Conservation (phyloP, 371 early-diverging fungal genomes). For the Zopfochytrium polystomum region DNA sequence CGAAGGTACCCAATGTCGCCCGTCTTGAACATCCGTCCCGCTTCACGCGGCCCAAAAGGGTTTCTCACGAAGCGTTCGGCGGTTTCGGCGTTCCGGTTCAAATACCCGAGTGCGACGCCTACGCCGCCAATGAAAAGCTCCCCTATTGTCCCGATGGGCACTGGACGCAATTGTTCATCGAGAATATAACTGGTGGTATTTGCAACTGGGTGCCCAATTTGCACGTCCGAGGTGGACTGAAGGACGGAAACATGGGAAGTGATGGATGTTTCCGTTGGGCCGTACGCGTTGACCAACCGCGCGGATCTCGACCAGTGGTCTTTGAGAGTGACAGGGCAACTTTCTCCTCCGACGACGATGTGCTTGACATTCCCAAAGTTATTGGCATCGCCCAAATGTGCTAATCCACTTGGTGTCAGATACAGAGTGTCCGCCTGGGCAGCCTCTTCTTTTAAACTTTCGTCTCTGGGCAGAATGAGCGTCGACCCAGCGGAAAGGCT, state of each 20-base stretch:
- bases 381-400: constrained; percentile 7
- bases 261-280: constrained; percentile 33
- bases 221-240: neutral
- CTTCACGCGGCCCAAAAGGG: neutral
- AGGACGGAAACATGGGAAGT: neutral
- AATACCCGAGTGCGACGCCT: constrained; percentile 18
- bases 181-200: constrained; percentile 15
- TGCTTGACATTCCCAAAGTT: constrained; percentile 13
- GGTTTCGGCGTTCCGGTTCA: constrained; percentile 21
- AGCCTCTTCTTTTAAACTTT: neutral
- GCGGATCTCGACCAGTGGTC: constrained; percentile 20
- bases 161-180: constrained; percentile 9
- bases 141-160: constrained; percentile 21
- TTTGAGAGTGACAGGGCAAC: constrained; percentile 17
- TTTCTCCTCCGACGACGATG: constrained; percentile 21
- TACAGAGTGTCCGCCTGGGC: constrained; percentile 8
- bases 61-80: constrained; percentile 25
- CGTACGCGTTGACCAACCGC: constrained; percentile 30
- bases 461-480: constrained; percentile 22
- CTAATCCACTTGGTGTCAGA: constrained; percentile 30
- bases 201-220: constrained; percentile 14
- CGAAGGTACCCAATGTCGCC: constrained; percentile 31
- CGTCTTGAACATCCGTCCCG: constrained; percentile 17
- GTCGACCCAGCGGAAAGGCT: constrained; percentile 8
- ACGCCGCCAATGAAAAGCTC: constrained; percentile 28